Base-by-base conservation (phyloP, 164 flowering plant genomes). In the Vitis labrusca region DNA sequence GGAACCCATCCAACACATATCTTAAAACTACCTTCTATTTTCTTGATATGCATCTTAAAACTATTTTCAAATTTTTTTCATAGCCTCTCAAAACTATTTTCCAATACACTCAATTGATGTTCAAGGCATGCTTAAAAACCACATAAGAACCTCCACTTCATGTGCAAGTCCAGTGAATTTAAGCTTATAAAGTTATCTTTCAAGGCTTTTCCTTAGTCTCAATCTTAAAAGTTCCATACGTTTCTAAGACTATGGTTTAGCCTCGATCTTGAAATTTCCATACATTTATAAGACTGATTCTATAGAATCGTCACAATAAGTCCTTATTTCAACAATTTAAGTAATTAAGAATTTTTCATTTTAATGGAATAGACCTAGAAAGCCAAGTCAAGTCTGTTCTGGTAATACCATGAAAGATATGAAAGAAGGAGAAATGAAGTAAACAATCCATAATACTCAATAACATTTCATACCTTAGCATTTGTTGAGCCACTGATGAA, bases 401-500 rank as follows among this genome's bases (percentile, higher is more conserved):
- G 7, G 44, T 37, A 37, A 37, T n/a, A 3, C 8, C 10, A 62
- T 16, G 8, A 14, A 47, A 10, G 56, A 48, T 7, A 32, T 19
- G 51, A 10, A 47, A 62, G 17, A 47, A 11, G 5, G 30, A 47
- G 5, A 62, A 62, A n/a, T 47, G 52, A 62, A 62, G 19, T 3
- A 62, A 13, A n/a, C 27, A 23, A 37, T 37, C 27, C 27, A 23
- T 3, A 37, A 3, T 37, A 37, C 44, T 37, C 44, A 37, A 37
- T 37, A 37, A 37, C 7, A 37, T 37, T 37, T 37, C 7, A 37
- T 73, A 94, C 99, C 95, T 88, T 94, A 12, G 95, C 97, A 84
- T 82, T 94, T 59, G 97, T 94, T 49, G 98, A 92, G 49, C 98
- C 98, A 77, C 97, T 94, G 70, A 94, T 87, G 81, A 91, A 94